Conservation (phyloP, 2,329 filamentous ascomycete species). For the Podosphaera xanthii region DNA sequence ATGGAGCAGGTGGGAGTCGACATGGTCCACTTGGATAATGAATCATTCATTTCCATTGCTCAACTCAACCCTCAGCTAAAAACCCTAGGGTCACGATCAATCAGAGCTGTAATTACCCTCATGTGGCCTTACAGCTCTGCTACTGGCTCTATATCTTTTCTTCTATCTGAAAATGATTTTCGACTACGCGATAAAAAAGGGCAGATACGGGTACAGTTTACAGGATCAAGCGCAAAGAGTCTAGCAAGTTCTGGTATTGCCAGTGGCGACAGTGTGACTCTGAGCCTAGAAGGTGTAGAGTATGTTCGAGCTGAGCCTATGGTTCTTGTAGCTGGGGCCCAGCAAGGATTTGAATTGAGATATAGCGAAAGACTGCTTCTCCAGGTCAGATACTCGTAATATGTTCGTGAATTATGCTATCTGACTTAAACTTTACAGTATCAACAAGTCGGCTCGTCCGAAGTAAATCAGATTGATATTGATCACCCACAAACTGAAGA, state of each 20-base stretch:
- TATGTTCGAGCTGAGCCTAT: slow-evolving; percentile 25
- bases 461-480: slow-evolving; percentile 28
- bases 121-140: slow-evolving; percentile 81
- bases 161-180: slow-evolving; percentile 69
- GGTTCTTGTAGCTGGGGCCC: slow-evolving; percentile 25
- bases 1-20: slow-evolving; percentile 8
- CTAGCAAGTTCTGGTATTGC: slow-evolving; percentile 44
- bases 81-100: slow-evolving; percentile 20
- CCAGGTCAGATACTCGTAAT: slow-evolving; percentile 18
- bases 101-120: slow-evolving; percentile 58
- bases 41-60: slow-evolving; percentile 28
- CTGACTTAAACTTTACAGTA: slow-evolving; percentile 18
- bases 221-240: slow-evolving; percentile 43
- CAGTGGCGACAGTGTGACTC: slow-evolving; percentile 52
- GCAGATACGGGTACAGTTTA: slow-evolving; percentile 59
- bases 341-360: slow-evolving; percentile 34
- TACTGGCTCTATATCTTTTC: slow-evolving; percentile 48
- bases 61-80: slow-evolving; percentile 27
- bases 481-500: slow-evolving; percentile 19
- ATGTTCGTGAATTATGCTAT: neutral
- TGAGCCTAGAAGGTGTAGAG: slow-evolving; percentile 45
- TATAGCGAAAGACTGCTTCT: slow-evolving; percentile 28
- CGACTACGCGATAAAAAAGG: slow-evolving; percentile 54
- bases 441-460: slow-evolving; percentile 23
- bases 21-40: slow-evolving; percentile 5